Evolutionary conservation across 1,284 basidiomycete species (phyloP).

Genomic region (Pascua sp.): DNA sequence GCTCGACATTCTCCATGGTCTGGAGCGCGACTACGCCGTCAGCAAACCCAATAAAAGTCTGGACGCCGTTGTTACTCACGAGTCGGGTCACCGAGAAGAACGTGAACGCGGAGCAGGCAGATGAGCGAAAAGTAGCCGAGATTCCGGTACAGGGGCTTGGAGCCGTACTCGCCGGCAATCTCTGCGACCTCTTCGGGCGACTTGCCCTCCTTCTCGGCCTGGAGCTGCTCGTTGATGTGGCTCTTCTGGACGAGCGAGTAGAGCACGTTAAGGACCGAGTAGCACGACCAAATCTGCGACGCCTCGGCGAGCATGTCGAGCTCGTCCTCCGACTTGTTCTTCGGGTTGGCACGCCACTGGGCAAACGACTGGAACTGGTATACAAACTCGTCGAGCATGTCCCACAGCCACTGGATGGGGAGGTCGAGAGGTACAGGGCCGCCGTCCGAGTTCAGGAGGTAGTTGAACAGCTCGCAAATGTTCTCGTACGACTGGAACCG

Average conservation of each 20-base stretch:
- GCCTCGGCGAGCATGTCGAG: slow-evolving; percentile 69
- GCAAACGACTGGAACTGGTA: slow-evolving; percentile 98
- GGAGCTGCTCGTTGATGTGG: slow-evolving; percentile 88
- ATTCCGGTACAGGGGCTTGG: slow-evolving; percentile 84
- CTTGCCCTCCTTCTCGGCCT: slow-evolving; percentile 74
- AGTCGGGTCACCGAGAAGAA: slow-evolving; percentile 91
- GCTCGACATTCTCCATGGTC: slow-evolving; percentile 88
- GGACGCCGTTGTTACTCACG: neutral
- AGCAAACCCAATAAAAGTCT: too few relatives aligned
- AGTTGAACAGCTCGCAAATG: slow-evolving; percentile 97
- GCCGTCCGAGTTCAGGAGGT: slow-evolving; percentile 91
- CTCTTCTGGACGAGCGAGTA: slow-evolving; percentile 98
- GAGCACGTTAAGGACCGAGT: slow-evolving; percentile 94
- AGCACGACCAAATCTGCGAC: slow-evolving; percentile 89
- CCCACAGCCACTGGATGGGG: slow-evolving; percentile 96
- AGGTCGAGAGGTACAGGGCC: slow-evolving; percentile 80
- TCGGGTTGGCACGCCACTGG: slow-evolving; percentile 80
- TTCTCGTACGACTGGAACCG: slow-evolving; percentile 98
- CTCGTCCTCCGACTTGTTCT: slow-evolving; percentile 86
- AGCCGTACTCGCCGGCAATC: slow-evolving; percentile 87
- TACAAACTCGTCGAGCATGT: slow-evolving; percentile 98
- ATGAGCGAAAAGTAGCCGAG: slow-evolving; percentile 98
- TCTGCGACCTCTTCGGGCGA: slow-evolving; percentile 75
- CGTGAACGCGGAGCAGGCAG: slow-evolving; percentile 90
- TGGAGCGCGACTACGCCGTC: slow-evolving; percentile 63